Evolutionary conservation across 2,329 filamentous ascomycete genomes (phyloP).

Genomic region (Sporothrix mexicana): DNA sequence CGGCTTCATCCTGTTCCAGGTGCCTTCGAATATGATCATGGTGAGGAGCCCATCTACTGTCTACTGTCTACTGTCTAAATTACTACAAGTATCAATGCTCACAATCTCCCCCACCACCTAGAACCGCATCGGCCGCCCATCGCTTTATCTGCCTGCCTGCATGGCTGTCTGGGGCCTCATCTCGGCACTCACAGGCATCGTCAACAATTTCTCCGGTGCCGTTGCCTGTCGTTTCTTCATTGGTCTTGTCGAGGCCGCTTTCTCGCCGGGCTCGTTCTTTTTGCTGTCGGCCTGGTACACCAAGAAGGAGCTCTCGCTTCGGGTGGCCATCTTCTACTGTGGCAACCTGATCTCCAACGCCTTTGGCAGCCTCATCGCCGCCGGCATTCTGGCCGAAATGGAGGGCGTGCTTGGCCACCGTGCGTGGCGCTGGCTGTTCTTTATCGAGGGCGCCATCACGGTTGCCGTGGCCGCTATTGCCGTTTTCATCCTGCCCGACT

Average conservation of each 20-base stretch:
- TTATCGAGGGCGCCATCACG: conserved; percentile 62
- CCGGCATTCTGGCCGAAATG: conserved; percentile 61
- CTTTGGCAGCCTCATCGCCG: conserved; percentile 53
- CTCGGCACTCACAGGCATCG: conserved; percentile 19
- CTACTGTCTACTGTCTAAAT: not conserved
- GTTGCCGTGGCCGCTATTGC: conserved; percentile 59
- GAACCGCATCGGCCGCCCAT: conserved; percentile 33
- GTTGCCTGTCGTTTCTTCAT: conserved; percentile 38
- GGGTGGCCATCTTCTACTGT: conserved; percentile 33
- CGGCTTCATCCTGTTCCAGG: conserved; percentile 20
- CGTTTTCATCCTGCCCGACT: conserved; percentile 72
- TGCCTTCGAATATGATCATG: conserved; percentile 26
- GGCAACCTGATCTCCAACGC: conserved; percentile 35
- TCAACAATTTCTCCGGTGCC: conserved; percentile 29
- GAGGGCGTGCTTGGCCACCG: conserved; percentile 54
- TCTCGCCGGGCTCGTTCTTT: conserved; percentile 28
- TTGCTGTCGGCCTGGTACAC: conserved; percentile 36
- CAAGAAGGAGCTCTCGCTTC: conserved; percentile 33
- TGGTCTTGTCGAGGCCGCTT: conserved; percentile 28
- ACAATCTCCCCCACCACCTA: not conserved
- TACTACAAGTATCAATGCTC: no score
- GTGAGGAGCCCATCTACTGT: not conserved
- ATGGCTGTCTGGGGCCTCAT: conserved; percentile 35
- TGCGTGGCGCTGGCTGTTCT: conserved; percentile 56
- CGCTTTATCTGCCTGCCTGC: conserved; percentile 29